Conservation (phyloP, 1,284 basidiomycete genomes). For the Apiotrichum porosum region DNA sequence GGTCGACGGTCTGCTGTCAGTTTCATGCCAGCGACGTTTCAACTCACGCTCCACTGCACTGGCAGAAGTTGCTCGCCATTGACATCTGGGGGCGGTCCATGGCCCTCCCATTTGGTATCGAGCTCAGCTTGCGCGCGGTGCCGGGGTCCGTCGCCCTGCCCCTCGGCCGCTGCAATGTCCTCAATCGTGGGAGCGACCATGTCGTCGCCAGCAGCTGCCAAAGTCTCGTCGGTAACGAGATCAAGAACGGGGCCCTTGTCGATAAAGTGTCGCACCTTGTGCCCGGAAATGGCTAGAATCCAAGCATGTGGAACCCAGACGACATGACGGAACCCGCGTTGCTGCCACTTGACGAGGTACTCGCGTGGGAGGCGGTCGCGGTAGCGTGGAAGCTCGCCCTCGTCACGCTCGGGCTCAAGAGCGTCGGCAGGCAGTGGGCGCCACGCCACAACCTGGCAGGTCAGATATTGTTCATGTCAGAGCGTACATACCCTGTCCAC, state of each 20-base stretch:
- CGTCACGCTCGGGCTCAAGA: conserved; percentile 52
- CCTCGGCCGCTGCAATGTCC: too few relatives aligned
- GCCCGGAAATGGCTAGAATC: conserved; percentile 61
- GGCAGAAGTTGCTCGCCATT: conserved; percentile 70
- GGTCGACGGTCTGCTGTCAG: conserved; percentile 60
- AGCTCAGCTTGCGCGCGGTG: conserved; percentile 11
- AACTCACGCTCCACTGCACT: conserved; percentile 46
- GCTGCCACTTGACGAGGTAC: conserved; percentile 83
- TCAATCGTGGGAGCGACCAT: conserved; percentile 41
- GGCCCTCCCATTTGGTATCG: conserved; percentile 20
- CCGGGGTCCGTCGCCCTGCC: too few relatives aligned
- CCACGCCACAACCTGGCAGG: conserved; percentile 73
- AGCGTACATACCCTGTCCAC: conserved; percentile 59
- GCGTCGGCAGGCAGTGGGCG: conserved; percentile 65
- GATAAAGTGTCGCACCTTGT: conserved; percentile 72
- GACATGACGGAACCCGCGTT: conserved; percentile 65
- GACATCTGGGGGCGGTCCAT: conserved; percentile 47
- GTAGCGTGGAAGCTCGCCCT: conserved; percentile 54
- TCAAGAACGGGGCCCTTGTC: conserved; percentile 63
- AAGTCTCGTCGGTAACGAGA: conserved; percentile 53
- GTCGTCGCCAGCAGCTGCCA: conserved; percentile 45
- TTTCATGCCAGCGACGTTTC: not conserved
- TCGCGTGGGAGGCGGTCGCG: conserved; percentile 68
- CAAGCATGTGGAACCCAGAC: conserved; percentile 88
- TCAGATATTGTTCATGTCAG: too few relatives aligned